Conservation (phyloP, 768 basidiomycete species). For the Xanthoconium purpureum region DNA sequence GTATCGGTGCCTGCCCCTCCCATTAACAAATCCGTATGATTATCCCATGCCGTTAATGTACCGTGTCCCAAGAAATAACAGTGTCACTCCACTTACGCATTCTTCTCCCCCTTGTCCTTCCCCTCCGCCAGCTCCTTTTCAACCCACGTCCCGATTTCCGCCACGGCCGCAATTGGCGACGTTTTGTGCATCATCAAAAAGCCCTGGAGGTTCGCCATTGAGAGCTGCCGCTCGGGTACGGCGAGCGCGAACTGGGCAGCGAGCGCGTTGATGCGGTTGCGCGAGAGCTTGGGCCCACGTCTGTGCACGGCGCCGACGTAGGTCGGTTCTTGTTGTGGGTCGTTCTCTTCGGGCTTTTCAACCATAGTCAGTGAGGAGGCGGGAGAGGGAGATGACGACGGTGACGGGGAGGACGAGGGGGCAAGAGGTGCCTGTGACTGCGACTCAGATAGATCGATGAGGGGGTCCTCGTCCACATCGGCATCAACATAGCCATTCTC, state of each 20-base stretch:
- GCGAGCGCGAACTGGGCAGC: slow-evolving; percentile 53
- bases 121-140: slow-evolving; percentile 37
- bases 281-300: slow-evolving; percentile 42
- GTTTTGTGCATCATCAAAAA: slow-evolving; percentile 70
- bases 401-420: background rate
- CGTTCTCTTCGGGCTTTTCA: slow-evolving; percentile 14
- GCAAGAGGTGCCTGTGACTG: background rate
- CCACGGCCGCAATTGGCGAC: slow-evolving; percentile 54
- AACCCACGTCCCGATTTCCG: slow-evolving; percentile 46
- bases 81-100: too few species aligned
- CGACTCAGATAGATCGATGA: slow-evolving; percentile 19
- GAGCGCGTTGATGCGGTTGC: slow-evolving; percentile 40
- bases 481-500: background rate
- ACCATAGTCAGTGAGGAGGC: background rate
- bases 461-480: background rate
- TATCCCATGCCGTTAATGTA: background rate
- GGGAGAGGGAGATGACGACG: background rate
- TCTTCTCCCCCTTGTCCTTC: background rate
- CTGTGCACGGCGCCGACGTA: slow-evolving; percentile 28
- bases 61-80: background rate
- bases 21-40: background rate
- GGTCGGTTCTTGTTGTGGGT: background rate
- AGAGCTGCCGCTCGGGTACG: slow-evolving; percentile 46
- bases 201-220: slow-evolving; percentile 47
- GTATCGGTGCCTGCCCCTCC: too few species aligned